A percentile compares a stretch with the other conserved stretches of the same genome.
phyloP scores from a whole-genome alignment of 129 eudicot genomes.

The Helichrysum umbraculigerum region DNA sequence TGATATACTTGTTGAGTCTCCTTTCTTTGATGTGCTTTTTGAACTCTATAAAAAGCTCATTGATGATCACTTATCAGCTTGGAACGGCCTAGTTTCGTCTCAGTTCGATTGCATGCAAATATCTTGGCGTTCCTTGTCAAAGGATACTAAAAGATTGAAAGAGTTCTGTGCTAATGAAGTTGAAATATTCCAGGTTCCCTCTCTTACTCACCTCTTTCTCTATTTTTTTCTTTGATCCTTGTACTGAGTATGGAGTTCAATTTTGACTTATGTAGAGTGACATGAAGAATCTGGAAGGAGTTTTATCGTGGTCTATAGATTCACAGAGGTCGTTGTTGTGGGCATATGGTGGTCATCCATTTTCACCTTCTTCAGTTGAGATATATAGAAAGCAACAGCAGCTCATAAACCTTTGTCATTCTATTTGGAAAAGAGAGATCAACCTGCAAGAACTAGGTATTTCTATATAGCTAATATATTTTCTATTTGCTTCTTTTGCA shows the following conservation, averaged over 20 bases:
- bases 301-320: slow-evolving; percentile 43
- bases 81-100: slow-evolving; percentile 57
- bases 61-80: slow-evolving; percentile 67
- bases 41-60: slow-evolving; percentile 54
- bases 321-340: slow-evolving; percentile 78
- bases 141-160: slow-evolving; percentile 49
- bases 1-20: slow-evolving; percentile 53
- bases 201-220: background rate
- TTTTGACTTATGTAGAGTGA: slow-evolving; percentile 43
- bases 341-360: slow-evolving; percentile 92
- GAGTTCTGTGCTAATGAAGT: slow-evolving; percentile 56
- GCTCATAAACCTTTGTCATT: slow-evolving; percentile 47
- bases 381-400: slow-evolving; percentile 51
- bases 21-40: slow-evolving; percentile 55
- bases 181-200: slow-evolving; percentile 56
- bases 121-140: slow-evolving; percentile 64
- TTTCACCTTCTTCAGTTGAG: slow-evolving; percentile 62
- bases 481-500: background rate
- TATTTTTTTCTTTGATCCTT: background rate
- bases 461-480: background rate
- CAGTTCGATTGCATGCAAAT: slow-evolving; percentile 43
- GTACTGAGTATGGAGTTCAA: background rate
- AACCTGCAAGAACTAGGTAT: slow-evolving; percentile 41
- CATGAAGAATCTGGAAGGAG: slow-evolving; percentile 40
- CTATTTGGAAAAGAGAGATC: slow-evolving; percentile 55